A percentile compares a stretch with the other conserved stretches of the same genome.
These are phyloP conservation scores for Linanthus parryae DNA, from an alignment of 148 eudicot genomes.

Conservation along the genomic window DNA sequence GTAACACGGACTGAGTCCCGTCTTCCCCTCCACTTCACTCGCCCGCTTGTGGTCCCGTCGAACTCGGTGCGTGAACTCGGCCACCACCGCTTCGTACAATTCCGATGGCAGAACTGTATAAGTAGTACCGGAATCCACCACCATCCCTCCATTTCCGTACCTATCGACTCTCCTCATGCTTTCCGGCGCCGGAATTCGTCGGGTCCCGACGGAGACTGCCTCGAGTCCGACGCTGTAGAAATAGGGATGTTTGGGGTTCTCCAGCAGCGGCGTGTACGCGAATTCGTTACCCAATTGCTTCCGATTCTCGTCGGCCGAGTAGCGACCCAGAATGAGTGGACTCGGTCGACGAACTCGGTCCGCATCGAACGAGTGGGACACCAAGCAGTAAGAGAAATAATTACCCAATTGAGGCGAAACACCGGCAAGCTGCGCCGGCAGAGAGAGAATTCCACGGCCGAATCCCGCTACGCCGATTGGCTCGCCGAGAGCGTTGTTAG, in stretches of 20 bases:
- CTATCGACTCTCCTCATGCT: constrained; percentile 38
- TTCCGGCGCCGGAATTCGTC: constrained; percentile 39
- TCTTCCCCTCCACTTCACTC: constrained; percentile 33
- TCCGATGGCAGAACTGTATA: constrained; percentile 57
- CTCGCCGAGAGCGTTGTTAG: constrained; percentile 67
- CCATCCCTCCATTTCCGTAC: constrained; percentile 72
- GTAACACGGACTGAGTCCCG: constrained; percentile 82
- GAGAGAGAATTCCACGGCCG: constrained; percentile 68
- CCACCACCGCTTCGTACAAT: constrained; percentile 33
- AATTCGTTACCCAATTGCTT: constrained; percentile 8
- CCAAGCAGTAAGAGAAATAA: constrained; percentile 73
- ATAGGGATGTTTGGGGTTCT: constrained; percentile 65
- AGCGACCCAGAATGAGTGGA: constrained; percentile 69
- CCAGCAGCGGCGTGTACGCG: constrained; percentile 48
- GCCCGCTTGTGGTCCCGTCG: constrained; percentile 42
- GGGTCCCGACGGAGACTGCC: constrained; percentile 45
- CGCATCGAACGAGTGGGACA: constrained; percentile 70
- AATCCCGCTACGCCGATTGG: constrained; percentile 94
- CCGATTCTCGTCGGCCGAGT: constrained; percentile 10
- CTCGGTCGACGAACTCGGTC: constrained; percentile 50
- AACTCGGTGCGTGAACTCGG: constrained; percentile 36
- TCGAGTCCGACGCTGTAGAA: constrained; percentile 69
- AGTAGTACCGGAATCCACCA: constrained; percentile 86
- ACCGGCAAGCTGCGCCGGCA: constrained; percentile 72
- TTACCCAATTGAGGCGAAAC: constrained; percentile 56